phyloP scores from a whole-genome alignment of 2,329 filamentous ascomycete genomes.

The Xylaria polymorpha region DNA sequence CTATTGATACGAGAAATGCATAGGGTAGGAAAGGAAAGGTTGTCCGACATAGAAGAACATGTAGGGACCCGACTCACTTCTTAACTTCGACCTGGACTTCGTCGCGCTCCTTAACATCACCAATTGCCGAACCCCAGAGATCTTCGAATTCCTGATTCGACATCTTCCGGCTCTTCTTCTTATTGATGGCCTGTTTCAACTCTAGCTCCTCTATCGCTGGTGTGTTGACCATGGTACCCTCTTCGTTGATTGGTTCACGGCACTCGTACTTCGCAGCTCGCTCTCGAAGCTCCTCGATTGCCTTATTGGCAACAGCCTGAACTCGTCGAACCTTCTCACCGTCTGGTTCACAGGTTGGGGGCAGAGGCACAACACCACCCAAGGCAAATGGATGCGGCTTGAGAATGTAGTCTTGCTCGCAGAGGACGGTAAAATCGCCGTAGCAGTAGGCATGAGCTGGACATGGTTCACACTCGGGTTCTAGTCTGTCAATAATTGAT shows the following conservation, averaged over 20 bases:
- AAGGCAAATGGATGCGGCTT: constrained; percentile 86
- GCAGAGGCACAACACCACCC: constrained; percentile 82
- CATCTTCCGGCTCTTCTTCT: constrained; percentile 84
- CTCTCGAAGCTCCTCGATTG: constrained; percentile 86
- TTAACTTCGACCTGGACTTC: constrained; percentile 65
- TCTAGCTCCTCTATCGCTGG: constrained; percentile 74
- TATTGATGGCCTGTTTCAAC: constrained; percentile 79
- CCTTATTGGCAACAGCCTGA: constrained; percentile 86
- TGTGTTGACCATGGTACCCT: constrained; percentile 68
- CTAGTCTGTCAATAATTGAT: constrained; percentile 74
- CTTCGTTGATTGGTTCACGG: constrained; percentile 73
- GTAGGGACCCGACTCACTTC: constrained; percentile 61
- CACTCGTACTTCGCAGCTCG: constrained; percentile 92
- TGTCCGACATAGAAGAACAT: constrained; percentile 44
- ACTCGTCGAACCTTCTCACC: constrained; percentile 90
- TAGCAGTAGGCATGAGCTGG: constrained; percentile 92
- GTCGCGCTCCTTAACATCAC: constrained; percentile 73
- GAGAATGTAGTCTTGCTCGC: constrained; percentile 88
- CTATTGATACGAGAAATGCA: constrained; percentile 19
- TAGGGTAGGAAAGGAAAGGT: constrained; percentile 36
- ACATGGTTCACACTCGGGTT: constrained; percentile 89
- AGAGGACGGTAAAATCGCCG: constrained; percentile 78
- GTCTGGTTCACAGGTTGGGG: constrained; percentile 94
- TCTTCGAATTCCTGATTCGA: constrained; percentile 91
- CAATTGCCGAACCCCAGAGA: constrained; percentile 79